phyloP scores from a whole-genome alignment of 495 filamentous ascomycete species.

The Neurospora sp. region DNA sequence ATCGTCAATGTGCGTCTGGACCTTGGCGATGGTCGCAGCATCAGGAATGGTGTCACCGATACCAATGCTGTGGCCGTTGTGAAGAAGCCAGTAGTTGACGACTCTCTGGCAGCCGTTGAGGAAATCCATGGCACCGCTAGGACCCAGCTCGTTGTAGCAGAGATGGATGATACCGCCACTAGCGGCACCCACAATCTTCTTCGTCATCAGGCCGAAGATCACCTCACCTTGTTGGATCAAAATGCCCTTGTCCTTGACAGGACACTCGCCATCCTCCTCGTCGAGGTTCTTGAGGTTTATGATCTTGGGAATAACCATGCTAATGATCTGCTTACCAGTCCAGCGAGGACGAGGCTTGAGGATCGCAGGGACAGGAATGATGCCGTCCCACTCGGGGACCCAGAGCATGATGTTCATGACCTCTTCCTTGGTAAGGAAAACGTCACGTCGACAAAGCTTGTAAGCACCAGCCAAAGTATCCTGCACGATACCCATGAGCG shows the following conservation, averaged over 20 bases:
- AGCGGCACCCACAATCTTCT: slow-evolving; percentile 87
- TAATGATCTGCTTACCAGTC: slow-evolving; percentile 98
- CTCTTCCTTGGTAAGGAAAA: slow-evolving; percentile 78
- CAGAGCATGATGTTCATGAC: slow-evolving; percentile 94
- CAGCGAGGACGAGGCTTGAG: slow-evolving; percentile 83
- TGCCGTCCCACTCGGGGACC: slow-evolving; percentile 95
- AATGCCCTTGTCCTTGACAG: slow-evolving; percentile 68
- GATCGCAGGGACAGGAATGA: slow-evolving; percentile 85
- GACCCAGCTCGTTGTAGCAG: slow-evolving; percentile 89
- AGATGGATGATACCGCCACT: slow-evolving; percentile 86
- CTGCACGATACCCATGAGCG: slow-evolving; percentile 99
- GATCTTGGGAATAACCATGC: slow-evolving; percentile 78
- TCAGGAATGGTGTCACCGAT: slow-evolving; percentile 98
- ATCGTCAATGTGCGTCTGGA: slow-evolving; percentile 64
- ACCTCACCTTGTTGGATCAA: slow-evolving; percentile 80
- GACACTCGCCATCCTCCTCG: slow-evolving; percentile 46
- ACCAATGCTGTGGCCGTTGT: slow-evolving; percentile 95
- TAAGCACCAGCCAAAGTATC: slow-evolving; percentile 94
- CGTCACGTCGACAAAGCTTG: slow-evolving; percentile 88
- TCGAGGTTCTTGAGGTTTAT: slow-evolving; percentile 65
- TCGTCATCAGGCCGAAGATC: slow-evolving; percentile 79
- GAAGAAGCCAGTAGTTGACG: slow-evolving; percentile 94
- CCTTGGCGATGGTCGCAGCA: slow-evolving; percentile 63
- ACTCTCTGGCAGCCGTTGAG: slow-evolving; percentile 92
- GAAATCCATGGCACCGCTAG: slow-evolving; percentile 76